Evolutionary conservation across 176 grass and related monocot genomes (phyloP).

Genomic region (Lolium multiflorum): DNA sequence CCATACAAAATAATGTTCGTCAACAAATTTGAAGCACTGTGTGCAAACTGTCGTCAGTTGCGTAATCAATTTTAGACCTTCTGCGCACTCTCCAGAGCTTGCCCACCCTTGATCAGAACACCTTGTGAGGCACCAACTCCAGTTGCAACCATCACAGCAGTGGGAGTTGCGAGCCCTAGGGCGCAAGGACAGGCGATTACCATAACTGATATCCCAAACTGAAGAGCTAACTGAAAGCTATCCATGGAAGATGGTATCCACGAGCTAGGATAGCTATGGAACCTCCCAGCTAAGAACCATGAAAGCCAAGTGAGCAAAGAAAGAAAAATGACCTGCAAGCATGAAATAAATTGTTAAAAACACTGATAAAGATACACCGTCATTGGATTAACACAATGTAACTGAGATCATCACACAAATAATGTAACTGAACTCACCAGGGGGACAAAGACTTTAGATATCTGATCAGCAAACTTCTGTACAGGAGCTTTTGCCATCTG

Average conservation of each 20-base stretch:
- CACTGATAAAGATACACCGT: not conserved
- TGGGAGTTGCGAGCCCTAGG: slow-evolving; percentile 91
- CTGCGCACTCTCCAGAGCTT: slow-evolving; percentile 90
- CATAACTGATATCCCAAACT: slow-evolving; percentile 98
- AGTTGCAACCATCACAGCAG: slow-evolving; percentile 97
- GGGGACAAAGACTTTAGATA: slow-evolving; percentile 92
- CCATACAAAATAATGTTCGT: not conserved
- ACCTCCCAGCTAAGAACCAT: slow-evolving; percentile 87
- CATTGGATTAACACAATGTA: slow-evolving; percentile 21
- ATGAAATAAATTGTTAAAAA: slow-evolving; percentile 35
- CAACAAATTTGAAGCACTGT: slow-evolving; percentile 21
- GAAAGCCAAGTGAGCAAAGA: slow-evolving; percentile 79
- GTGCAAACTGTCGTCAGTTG: not conserved
- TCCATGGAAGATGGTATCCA: slow-evolving; percentile 95
- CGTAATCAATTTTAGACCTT: slow-evolving; percentile 55
- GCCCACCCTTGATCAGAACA: slow-evolving; percentile 93
- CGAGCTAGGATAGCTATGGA: slow-evolving; percentile 70
- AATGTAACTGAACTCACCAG: slow-evolving; percentile 55
- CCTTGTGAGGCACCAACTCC: slow-evolving; percentile 96
- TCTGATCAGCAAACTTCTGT: slow-evolving; percentile 93
- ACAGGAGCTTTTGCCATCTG: slow-evolving; percentile 98
- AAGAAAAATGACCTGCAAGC: slow-evolving; percentile 73
- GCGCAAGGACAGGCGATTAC: slow-evolving; percentile 97
- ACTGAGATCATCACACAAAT: slow-evolving; percentile 40
- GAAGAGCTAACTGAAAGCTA: slow-evolving; percentile 93